Base-by-base conservation (phyloP, 352 stramenopile species). In the Phytophthora syringae region DNA sequence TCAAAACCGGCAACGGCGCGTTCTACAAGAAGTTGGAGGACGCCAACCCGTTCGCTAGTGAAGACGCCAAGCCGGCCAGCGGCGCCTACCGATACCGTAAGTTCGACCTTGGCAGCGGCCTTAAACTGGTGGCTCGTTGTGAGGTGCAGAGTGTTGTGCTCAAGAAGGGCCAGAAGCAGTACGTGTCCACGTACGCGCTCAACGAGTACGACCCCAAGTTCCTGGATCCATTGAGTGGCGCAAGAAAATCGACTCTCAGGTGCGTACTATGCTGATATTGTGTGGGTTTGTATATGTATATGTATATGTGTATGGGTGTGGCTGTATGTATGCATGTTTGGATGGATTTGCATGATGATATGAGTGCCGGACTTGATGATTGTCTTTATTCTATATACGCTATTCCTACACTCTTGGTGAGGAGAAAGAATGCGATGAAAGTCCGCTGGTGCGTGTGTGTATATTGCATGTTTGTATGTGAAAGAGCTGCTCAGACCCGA, bases 191-290 rank as follows among this genome's bases (percentile, higher is more conserved):
- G 2, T 99, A 94, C 77, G 96, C 97, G 16, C 82, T 99, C 20
- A 99, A 99, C 72, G 97, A 99, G 77, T 99, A 98, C 80, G 95
- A 98, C 75, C 91, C 94, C 11, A 97, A 97, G 78, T 79, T 97
- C 55, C 80, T 5, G 86, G 87, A 45, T 76, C 82, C 47, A 90
- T 96, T 36, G 91, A 96, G 40, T 99, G 96, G 96, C 82, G 96
- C 64, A 97, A 98, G 66, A 99, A 98, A 87, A 98, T 99, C 69
- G 97, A 99, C 64, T 89, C 82, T 30, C 86, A 96, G 80, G 79
- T 92, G 61, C 48, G 82, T 81, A 32, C 27, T 69, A 52, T 60
- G 16, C 1, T 6, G 16, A 16, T 12, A 20, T 58, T 62, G 44
- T 60, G 58, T 36, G 43, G 22, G 47, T 20, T n/a, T 73, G 36